Evolutionary conservation across 2,329 filamentous ascomycete genomes (phyloP).

Genomic region (Fusarium sp.): DNA sequence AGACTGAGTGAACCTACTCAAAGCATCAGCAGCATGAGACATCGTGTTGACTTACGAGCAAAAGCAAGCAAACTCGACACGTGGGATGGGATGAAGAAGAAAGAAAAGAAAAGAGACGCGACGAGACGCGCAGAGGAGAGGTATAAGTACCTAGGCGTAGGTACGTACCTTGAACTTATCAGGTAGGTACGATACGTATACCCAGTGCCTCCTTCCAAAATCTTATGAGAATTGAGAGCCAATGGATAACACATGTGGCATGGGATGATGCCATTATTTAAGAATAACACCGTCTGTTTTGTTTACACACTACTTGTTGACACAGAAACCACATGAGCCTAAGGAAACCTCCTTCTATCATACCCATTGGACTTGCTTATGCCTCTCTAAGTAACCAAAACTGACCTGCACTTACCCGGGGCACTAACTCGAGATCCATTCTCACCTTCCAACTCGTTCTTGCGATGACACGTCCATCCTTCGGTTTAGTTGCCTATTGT

Average conservation of each 20-base stretch:
- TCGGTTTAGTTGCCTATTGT: no score
- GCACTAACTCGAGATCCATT: no score
- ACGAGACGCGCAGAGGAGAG: background rate
- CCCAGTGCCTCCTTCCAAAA: background rate
- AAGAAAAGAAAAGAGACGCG: background rate
- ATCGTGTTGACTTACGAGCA: background rate
- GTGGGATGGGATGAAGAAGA: background rate
- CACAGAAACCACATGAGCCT: background rate
- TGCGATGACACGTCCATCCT: no score
- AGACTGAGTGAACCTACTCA: background rate
- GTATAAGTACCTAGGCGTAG: background rate
- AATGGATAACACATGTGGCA: background rate
- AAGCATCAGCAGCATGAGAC: background rate
- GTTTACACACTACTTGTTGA: background rate
- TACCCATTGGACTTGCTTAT: background rate
- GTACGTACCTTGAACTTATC: background rate
- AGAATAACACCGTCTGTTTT: background rate
- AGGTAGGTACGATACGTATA: background rate
- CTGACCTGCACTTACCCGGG: no score
- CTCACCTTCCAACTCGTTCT: no score
- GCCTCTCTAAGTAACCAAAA: no score
- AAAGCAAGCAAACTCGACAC: background rate
- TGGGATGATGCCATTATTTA: background rate
- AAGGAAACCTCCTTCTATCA: background rate
- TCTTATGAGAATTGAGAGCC: background rate